Base-by-base conservation (phyloP, 768 basidiomycete species). In the Pleurotus giganteus region DNA sequence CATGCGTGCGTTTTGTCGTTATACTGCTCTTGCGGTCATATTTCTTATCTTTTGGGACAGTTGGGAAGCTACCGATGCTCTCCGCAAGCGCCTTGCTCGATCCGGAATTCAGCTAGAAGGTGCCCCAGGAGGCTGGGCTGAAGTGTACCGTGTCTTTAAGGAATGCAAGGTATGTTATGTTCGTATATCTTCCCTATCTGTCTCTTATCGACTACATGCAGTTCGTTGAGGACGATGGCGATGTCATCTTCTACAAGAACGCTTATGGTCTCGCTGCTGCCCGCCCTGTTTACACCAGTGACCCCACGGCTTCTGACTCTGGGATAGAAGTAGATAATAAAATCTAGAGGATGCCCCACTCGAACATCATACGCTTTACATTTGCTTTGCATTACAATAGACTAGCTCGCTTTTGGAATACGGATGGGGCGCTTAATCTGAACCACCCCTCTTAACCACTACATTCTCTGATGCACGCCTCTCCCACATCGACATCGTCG, bases 141-240 rank as follows among this genome's bases (percentile, higher is more conserved):
- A 93, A 72, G 76, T 91, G 28, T 84, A 87, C 70, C 85, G 91
- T 42, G 86, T 91, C 28, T 84, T 81, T 74, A 79, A 72, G 61
- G 82, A 85, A 62, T 94, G 91, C 88, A 89, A 88, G 75, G 83
- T 84, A 61, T 60, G 44, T 32, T 4, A 27, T 21, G n/a, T 24
- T 19, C 47, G 4, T n/a, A 0, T 17, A 4, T 9, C n/a, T 13
- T 21, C 39, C 36, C 53, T 7, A 51, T 15, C 31, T 15, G 56
- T 34, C 36, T 41, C 47, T 27, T 57, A 24, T 55, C 27, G 15
- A 23, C 21, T 32, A n/a, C 43, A 23, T 39, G 1, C 53, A 84
- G 84, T 98, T 94, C 68, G 89, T 99, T 44, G 96, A 98, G 71
- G 94, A 98, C 66, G 88, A 91, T 61, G 94, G 93, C 36, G 84